Evolutionary conservation across 2,329 filamentous ascomycete genomes (phyloP).

Genomic region (Aspergillus alliaceus): DNA sequence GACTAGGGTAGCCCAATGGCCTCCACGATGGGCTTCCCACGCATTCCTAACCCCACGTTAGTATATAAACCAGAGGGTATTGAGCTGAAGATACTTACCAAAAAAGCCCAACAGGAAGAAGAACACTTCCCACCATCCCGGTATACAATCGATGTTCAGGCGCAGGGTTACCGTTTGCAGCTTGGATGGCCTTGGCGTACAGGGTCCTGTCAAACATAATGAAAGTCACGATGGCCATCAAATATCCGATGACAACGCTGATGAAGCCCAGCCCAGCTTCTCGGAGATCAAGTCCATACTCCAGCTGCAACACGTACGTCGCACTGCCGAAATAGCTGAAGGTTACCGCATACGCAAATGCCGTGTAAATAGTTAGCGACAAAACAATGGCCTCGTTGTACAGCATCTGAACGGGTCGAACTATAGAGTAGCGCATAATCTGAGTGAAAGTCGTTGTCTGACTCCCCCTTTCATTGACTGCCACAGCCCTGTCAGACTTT

Average conservation of each 20-base stretch:
- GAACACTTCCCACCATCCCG: not conserved
- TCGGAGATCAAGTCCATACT: conserved; percentile 1
- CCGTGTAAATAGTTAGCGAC: conserved; percentile 3
- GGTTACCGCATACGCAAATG: conserved; percentile 7
- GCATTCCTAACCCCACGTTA: too few relatives aligned
- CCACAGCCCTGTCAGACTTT: too few relatives aligned
- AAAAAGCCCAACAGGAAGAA: not conserved
- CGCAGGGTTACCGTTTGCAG: too few relatives aligned
- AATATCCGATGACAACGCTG: conserved; percentile 7
- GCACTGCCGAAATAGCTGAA: conserved; percentile 9
- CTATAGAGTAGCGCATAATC: too few relatives aligned
- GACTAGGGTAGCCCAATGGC: too few relatives aligned
- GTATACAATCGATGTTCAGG: not conserved
- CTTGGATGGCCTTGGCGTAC: too few relatives aligned
- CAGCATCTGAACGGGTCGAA: conserved; percentile 4
- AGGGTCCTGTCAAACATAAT: not conserved
- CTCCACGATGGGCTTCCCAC: too few relatives aligned
- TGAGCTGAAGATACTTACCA: not conserved
- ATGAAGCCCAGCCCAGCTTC: conserved; percentile 1
- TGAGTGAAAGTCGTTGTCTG: too few relatives aligned
- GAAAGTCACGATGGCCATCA: not conserved
- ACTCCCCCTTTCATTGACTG: too few relatives aligned
- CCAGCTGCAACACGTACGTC: not conserved
- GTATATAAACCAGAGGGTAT: too few relatives aligned
- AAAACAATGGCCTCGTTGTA: conserved; percentile 5